Evolutionary conservation across 2,329 filamentous ascomycete species (phyloP), one percentile per base, ranked within the genome.

Genomic region (Fusarium sp.): DNA sequence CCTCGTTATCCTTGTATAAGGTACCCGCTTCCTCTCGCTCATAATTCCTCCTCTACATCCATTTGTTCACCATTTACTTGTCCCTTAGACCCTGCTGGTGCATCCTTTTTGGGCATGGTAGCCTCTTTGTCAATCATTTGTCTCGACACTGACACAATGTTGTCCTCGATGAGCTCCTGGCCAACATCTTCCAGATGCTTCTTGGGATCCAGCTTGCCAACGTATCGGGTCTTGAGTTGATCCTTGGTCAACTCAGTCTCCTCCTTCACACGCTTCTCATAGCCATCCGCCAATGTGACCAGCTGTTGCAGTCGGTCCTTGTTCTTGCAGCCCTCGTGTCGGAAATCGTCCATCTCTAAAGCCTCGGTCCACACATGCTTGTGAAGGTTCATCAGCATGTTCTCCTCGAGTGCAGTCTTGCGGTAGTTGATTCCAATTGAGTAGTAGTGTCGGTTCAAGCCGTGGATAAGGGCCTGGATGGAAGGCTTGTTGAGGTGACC

Each of bases 71-170:
- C 87, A 59, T 86, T 87, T n/a, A 79, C 77, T 54, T 82, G 80
- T 36, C 84, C 85, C 70, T 86, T 85, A 38, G 83, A 76, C 34
- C 76, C 78, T 15, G 80, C 80, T 57, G 80, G 80, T 14, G 75
- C 78, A 62, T 92, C 86, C 81, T 91, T 91, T 79, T 88, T 91
- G 21, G 95, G 93, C 81, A 97, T 93, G 7, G 94, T 96, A 5
- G 96, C 96, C 81, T 99, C 96, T 84, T 98, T 98, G 84, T 98
- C 96, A 76, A 99, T 98, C 95, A 99, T 98, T 81, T 98, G 96
- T 79, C 95, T 88, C 70, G 94, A 97, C n/a, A 99, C 94, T 5
- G 94, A 93, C 14, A 99, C 96, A 70, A 99, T 99, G 82, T 99
- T 99, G 87, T 99, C 96, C 83, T 99, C 97, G 76, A 99, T 98